phyloP scores from a whole-genome alignment of 805 yeast species.

The Metschnikowia vanudenii region DNA sequence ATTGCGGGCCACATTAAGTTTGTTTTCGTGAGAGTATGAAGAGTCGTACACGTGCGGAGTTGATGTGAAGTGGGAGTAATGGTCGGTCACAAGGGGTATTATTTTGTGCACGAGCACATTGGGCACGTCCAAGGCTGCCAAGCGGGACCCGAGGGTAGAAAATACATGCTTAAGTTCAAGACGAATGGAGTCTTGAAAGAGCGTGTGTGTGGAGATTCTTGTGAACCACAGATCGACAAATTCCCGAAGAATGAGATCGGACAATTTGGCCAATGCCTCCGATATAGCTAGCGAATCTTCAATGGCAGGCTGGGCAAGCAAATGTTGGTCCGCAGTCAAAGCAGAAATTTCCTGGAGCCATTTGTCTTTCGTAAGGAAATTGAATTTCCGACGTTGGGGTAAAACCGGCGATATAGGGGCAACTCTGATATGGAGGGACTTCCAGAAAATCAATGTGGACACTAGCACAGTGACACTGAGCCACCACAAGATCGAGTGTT shows the following conservation, averaged over 20 bases:
- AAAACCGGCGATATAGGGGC: not conserved
- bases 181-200: constrained; percentile 41
- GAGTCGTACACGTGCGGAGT: constrained; percentile 18
- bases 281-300: constrained; percentile 37
- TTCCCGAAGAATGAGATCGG: constrained; percentile 47
- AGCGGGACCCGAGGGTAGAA: constrained; percentile 39
- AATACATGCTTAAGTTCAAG: constrained; percentile 44
- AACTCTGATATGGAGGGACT: not conserved
- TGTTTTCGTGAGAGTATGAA: constrained; percentile 34
- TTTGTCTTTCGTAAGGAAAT: not conserved
- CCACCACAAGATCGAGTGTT: constrained; percentile 3
- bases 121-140: constrained; percentile 50
- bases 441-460: not conserved
- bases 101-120: constrained; percentile 55
- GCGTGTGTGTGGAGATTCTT: constrained; percentile 36
- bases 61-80: constrained; percentile 49
- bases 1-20: constrained; percentile 41
- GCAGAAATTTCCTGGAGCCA: constrained; percentile 1
- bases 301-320: not conserved
- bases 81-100: constrained; percentile 66
- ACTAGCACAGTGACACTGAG: not conserved
- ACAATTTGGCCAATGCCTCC: constrained; percentile 50
- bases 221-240: constrained; percentile 59
- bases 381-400: constrained; percentile 1
- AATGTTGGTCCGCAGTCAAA: not conserved